Evolutionary conservation across 1,139 yeast genomes (phyloP), one percentile per base, ranked within the genome.

Genomic region (Kodamaea plutei): DNA sequence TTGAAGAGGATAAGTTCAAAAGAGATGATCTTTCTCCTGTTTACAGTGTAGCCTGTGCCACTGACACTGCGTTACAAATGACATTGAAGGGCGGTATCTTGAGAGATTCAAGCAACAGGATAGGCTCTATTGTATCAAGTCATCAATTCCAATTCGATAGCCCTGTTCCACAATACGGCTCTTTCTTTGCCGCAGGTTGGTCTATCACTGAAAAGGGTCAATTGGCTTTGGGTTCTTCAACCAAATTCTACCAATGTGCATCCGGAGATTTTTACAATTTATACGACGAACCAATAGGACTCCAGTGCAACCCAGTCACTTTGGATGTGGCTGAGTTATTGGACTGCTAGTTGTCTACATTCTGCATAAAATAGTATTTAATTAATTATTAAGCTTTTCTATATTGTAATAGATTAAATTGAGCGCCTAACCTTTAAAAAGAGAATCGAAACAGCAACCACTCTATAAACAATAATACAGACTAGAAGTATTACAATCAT

Each of bases 111-210:
- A 54, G 47, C 21, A 50, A 54, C 29, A 48, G 71, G 39, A 58
- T 65, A 30, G 73, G 72, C 3, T 54, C 69, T 15, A 64, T 67
- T 40, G 73, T 66, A 11, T 53, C 63, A 2, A 60, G 61, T 31
- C 59, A 57, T 32, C 72, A 67, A 42, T 62, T 67, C 43, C 73
- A 64, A 45, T 67, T 68, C 38, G 73, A 68, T 41, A 69, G 70
- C 3, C 69, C 71, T 10, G 55, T 62, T 14, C 72, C 71, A 22
- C 70, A 62, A 45, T 53, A 54, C 38, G 71, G 70, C 13, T 48
- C 70, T 6, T 41, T 64, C 14, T 64, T 53, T 36, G 69, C 71
- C 23, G 60, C 64, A 18, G 73, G 71, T 3, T 66, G 72, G 71
- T 54, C 62, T 12, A 52, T 66, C 19, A 57, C 69, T n/a, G 33